Percentiles rank a stretch among this genome's conserved stretches.
These are phyloP conservation scores for Quercus bicolor DNA, from an alignment of 306 rosid genomes.

Conservation along the genomic window DNA sequence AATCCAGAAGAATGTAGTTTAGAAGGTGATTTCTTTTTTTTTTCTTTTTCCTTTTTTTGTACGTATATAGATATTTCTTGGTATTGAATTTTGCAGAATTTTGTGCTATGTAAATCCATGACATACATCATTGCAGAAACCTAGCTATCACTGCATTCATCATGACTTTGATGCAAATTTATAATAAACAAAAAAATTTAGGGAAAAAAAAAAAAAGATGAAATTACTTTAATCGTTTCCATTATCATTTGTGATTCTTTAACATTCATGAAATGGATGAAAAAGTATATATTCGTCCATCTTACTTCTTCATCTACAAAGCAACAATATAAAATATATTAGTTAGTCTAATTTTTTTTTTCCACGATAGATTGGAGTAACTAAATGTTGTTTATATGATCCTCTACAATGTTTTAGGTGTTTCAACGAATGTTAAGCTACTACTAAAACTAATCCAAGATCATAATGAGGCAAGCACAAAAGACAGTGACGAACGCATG, in stretches of 20 bases:
- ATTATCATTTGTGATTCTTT: not conserved
- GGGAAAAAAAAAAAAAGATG: not conserved
- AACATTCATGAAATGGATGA: not conserved
- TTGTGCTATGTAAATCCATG: not conserved
- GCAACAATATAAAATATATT: not conserved
- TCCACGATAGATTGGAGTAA: not conserved
- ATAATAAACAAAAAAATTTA: not conserved
- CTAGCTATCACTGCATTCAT: not conserved
- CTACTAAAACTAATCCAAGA: slow-evolving; percentile 75
- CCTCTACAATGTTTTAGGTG: slow-evolving; percentile 34
- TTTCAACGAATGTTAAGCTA: slow-evolving; percentile 61
- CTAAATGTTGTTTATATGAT: not conserved
- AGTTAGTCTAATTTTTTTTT: not conserved
- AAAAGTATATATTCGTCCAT: not conserved
- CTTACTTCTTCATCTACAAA: not conserved
- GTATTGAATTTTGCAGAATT: not conserved
- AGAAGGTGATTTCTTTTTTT: slow-evolving; percentile 45
- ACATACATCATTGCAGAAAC: not conserved
- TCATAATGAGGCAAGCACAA: slow-evolving; percentile 53
- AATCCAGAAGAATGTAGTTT: slow-evolving; percentile 38
- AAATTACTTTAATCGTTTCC: not conserved
- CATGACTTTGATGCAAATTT: not conserved
- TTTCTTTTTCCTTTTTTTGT: not conserved
- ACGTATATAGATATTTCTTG: not conserved
- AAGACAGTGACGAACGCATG: slow-evolving; percentile 53